Evolutionary conservation across 495 filamentous ascomycete genomes (phyloP), one percentile per base, ranked within the genome.

Genomic region (Cercophora sp.): DNA sequence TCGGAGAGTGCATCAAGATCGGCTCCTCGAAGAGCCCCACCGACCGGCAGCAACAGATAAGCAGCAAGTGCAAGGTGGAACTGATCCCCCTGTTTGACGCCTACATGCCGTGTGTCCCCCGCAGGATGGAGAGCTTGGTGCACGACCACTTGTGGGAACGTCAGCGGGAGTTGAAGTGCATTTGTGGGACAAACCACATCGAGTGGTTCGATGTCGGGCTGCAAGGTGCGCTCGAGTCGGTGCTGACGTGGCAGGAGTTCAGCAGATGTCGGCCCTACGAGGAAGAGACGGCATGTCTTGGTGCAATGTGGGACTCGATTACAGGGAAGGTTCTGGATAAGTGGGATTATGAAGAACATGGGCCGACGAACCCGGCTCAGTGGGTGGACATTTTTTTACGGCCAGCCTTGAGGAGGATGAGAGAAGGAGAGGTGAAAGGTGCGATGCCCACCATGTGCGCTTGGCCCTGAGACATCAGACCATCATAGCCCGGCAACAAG

Each of bases 101-200:
- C 34, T 37, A 37, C 34, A 37, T 37, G 34, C 34, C 34, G 34
- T 37, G 4, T 4, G 34, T 16, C 4, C 34, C 34, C 34, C 13
- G 5, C 34, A 37, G 34, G 34, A 37, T 37, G 34, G 34, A 37
- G 34, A 37, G 34, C 34, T 37, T 37, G 34, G 34, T 37, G 34
- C 34, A n/a, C 34, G 34, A 37, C 34, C 34, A 37, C 34, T n/a
- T 37, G 34, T 37, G 34, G 34, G 34, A 37, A 37, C 4, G 34
- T 37, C 34, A 37, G 34, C 34, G 34, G 34, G 13, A 5, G 34
- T 37, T 37, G 34, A n/a, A n/a, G 34, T 37, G 34, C 34, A n/a
- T 13, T 37, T 37, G 34, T 37, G 34, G 34, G 34, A n/a, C 13
- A 37, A n/a, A 37, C 4, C 34, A 37, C 11, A 37, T 37, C 34